Conservation (phyloP, 2,329 filamentous ascomycete genomes). For the Aspergillus tamarii region DNA sequence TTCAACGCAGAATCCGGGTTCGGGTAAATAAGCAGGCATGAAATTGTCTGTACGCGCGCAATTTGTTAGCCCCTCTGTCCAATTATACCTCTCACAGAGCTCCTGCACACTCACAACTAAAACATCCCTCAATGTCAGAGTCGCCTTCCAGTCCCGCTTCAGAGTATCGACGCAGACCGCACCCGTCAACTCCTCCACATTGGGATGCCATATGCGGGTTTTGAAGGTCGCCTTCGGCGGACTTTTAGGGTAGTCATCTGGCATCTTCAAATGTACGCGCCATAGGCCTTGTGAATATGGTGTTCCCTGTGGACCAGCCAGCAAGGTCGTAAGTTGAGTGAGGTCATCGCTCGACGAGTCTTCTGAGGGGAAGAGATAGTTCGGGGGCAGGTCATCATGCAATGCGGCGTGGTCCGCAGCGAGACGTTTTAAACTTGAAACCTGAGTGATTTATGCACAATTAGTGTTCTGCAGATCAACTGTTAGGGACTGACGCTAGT, state of each 20-base stretch:
- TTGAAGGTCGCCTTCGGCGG: constrained; percentile 61
- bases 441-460: constrained; percentile 21
- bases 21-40: constrained; percentile 64
- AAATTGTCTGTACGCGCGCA: constrained; percentile 54
- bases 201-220: constrained; percentile 67
- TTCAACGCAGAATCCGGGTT: constrained; percentile 68
- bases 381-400: constrained; percentile 61
- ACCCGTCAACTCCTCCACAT: constrained; percentile 65
- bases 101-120: constrained; percentile 45
- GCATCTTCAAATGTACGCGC: constrained; percentile 63
- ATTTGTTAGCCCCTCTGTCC: neutral
- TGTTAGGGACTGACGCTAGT: neutral
- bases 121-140: constrained; percentile 62
- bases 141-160: constrained; percentile 65
- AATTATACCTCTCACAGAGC: neutral
- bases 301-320: constrained; percentile 63
- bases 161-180: constrained; percentile 67
- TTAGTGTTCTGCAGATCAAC: neutral
- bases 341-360: constrained; percentile 54
- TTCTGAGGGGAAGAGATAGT: constrained; percentile 60
- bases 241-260: constrained; percentile 56
- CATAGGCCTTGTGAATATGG: constrained; percentile 63
- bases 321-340: constrained; percentile 59
- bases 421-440: constrained; percentile 57
- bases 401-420: constrained; percentile 63